Evolutionary conservation across 805 yeast genomes (phyloP).

Genomic region (Danielozyma ontarioensis): DNA sequence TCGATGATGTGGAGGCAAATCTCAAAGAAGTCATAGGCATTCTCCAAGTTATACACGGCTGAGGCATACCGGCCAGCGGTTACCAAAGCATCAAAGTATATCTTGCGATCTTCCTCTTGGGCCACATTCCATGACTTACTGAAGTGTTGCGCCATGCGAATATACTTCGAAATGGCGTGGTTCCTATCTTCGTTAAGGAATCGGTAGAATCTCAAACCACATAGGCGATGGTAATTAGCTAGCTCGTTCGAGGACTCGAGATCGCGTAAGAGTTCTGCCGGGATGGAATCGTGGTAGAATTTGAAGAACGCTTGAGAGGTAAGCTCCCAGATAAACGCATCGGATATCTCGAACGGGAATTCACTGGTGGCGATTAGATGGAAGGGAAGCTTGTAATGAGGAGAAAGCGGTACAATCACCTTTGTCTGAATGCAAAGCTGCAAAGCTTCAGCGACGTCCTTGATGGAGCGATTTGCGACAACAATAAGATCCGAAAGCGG

Average conservation of each 20-base stretch:
- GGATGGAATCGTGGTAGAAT: constrained; percentile 39
- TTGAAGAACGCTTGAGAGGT: constrained; percentile 30
- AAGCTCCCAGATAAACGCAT: constrained; percentile 26
- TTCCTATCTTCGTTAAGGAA: constrained; percentile 10
- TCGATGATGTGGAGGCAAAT: constrained; percentile 26
- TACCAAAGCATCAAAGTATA: constrained; percentile 34
- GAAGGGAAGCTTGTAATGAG: constrained; percentile 45
- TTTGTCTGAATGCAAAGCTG: constrained; percentile 26
- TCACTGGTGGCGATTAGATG: constrained; percentile 24
- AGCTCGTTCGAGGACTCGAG: constrained; percentile 21
- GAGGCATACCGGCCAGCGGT: constrained; percentile 43
- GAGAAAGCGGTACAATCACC: constrained; percentile 33
- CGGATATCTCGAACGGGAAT: constrained; percentile 24
- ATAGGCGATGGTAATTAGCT: constrained; percentile 26
- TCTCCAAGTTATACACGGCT: constrained; percentile 35
- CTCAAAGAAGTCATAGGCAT: constrained; percentile 36
- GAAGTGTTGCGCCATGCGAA: constrained; percentile 38
- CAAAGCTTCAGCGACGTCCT: constrained; percentile 26
- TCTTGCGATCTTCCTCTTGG: constrained; percentile 26
- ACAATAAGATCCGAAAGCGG: constrained; percentile 31
- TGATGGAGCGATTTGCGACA: constrained; percentile 29
- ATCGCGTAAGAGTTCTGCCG: constrained; percentile 22
- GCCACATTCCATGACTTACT: constrained; percentile 29
- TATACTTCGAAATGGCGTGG: constrained; percentile 17
- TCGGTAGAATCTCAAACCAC: constrained; percentile 39